Conservation (phyloP, 805 yeast genomes). For the Hemisphaericaspora nanyangensis region DNA sequence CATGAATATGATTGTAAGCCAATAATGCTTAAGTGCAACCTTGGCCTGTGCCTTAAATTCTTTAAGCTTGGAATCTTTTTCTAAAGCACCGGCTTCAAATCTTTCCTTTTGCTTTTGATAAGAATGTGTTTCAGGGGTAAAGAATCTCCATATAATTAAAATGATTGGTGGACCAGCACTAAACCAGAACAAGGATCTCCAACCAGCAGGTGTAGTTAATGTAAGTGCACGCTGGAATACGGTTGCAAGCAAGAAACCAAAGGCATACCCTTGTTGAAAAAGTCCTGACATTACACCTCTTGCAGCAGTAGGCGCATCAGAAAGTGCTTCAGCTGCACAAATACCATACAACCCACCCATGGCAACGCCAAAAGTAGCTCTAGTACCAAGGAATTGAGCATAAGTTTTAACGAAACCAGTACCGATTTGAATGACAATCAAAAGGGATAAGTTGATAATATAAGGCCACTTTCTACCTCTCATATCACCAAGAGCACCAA, state of each 20-base stretch:
- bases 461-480: constrained; percentile 67
- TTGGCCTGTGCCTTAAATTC: constrained; percentile 7
- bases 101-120: constrained; percentile 24
- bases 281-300: constrained; percentile 61
- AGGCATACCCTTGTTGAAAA: constrained; percentile 53
- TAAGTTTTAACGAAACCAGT: constrained; percentile 61
- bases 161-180: constrained; percentile 62
- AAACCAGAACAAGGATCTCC: constrained; percentile 24
- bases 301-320: constrained; percentile 56
- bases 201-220: constrained; percentile 16
- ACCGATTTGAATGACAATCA: constrained; percentile 58
- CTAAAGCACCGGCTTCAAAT: constrained; percentile 6
- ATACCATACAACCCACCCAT: constrained; percentile 73
- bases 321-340: constrained; percentile 62
- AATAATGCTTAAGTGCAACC: constrained; percentile 17
- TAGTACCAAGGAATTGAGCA: constrained; percentile 52
- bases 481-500: constrained; percentile 58
- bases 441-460: constrained; percentile 41
- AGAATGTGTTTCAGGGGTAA: constrained; percentile 57
- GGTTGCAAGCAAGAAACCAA: constrained; percentile 63
- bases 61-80: constrained; percentile 6
- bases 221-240: constrained; percentile 58
- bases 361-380: constrained; percentile 63
- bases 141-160: constrained; percentile 53
- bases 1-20: constrained; percentile 28